Conservation (phyloP, 148 eudicot species). For the Pouteria glomerata region DNA sequence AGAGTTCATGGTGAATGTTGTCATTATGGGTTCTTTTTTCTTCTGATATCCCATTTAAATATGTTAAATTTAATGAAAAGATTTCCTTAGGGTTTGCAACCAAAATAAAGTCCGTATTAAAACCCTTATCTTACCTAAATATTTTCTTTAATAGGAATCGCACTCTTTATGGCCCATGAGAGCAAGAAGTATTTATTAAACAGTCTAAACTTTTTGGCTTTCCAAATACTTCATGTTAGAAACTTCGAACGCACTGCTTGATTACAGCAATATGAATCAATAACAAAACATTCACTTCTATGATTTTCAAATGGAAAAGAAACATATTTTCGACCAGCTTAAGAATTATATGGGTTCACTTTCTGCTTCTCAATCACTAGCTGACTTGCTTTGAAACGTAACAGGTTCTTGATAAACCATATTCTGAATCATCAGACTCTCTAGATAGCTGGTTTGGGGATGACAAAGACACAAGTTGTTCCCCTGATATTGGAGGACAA, state of each 20-base stretch:
- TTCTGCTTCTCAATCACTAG: background rate
- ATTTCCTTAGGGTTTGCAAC: too few relatives aligned
- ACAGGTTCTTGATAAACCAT: constrained; percentile 47
- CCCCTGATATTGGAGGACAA: constrained; percentile 15
- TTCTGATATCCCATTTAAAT: too few relatives aligned
- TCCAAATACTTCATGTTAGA: background rate
- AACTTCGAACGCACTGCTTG: background rate
- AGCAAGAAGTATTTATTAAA: background rate
- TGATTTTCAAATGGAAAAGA: background rate
- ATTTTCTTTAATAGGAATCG: too few relatives aligned
- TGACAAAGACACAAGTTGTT: constrained; percentile 39
- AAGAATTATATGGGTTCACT: background rate
- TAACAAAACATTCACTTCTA: background rate
- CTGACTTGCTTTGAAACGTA: constrained; percentile 11
- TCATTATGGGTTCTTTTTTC: too few relatives aligned
- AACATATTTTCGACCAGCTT: background rate
- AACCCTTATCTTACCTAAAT: too few relatives aligned
- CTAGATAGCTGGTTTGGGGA: constrained; percentile 61
- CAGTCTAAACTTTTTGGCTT: too few relatives aligned
- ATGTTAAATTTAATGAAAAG: too few relatives aligned
- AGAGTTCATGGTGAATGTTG: too few relatives aligned
- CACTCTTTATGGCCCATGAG: too few relatives aligned
- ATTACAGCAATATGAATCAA: background rate
- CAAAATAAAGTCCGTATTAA: too few relatives aligned
- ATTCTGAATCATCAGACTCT: constrained; percentile 60